Conservation (phyloP, 108 stramenopile genomes). For the Conticribra weissflogii region DNA sequence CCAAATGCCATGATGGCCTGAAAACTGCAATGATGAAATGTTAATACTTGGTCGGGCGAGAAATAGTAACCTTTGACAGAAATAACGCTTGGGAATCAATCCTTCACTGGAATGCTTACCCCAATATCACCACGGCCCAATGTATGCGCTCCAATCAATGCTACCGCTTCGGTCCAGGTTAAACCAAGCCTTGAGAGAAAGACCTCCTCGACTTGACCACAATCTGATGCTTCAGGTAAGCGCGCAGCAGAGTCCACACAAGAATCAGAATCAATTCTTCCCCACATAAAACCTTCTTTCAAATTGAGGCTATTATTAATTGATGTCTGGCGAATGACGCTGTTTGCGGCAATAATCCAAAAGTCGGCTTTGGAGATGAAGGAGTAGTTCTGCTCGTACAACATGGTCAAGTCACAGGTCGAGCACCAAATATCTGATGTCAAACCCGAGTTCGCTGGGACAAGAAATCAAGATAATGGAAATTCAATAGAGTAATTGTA, state of each 20-base stretch:
- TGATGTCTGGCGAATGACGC: conserved; percentile 31
- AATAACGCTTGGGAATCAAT: too few species aligned
- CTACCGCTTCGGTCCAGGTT: conserved; percentile 48
- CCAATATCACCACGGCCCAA: conserved; percentile 32
- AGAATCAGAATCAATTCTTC: conserved; percentile 17
- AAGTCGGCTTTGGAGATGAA: conserved; percentile 31
- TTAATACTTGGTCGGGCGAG: neutral
- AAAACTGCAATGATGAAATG: conserved; percentile 3
- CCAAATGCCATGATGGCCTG: conserved; percentile 48
- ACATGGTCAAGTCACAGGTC: conserved; percentile 15
- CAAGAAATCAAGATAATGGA: too few species aligned
- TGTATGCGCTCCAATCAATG: conserved; percentile 47
- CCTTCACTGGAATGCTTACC: too few species aligned
- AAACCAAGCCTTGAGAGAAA: conserved; percentile 40
- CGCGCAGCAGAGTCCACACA: conserved; percentile 23
- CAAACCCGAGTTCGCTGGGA: conserved; percentile 24
- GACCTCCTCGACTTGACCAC: conserved; percentile 22
- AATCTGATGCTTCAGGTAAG: conserved; percentile 21
- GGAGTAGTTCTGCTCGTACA: conserved; percentile 19
- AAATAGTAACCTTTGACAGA: neutral
- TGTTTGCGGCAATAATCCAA: conserved; percentile 36
- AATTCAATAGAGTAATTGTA: too few species aligned
- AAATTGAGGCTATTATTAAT: conserved; percentile 18
- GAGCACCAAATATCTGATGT: conserved; percentile 35
- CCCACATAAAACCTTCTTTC: conserved; percentile 30